Percentiles rank a stretch among this genome's conserved stretches.
These are phyloP conservation scores for Cadophora sp. DNA, from an alignment of 2,329 filamentous ascomycete species.

Conservation along the genomic window DNA sequence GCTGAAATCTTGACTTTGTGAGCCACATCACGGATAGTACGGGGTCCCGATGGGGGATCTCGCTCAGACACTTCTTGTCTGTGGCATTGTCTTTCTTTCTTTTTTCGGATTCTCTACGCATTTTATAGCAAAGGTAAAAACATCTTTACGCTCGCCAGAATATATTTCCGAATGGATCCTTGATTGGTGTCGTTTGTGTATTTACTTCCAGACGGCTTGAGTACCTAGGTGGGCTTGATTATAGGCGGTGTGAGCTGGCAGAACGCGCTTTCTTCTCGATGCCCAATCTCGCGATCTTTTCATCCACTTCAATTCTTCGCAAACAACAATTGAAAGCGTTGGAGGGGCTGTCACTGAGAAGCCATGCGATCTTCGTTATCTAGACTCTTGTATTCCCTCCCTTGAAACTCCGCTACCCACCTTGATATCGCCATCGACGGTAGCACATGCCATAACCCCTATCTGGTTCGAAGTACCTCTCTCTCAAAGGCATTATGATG, in stretches of 20 bases:
- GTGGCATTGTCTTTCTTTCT: no score
- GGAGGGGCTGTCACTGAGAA: neutral
- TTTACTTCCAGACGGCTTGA: no score
- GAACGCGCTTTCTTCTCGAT: neutral
- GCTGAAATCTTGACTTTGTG: no score
- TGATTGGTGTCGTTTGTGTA: no score
- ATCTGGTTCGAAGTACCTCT: neutral
- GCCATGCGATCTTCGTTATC: neutral
- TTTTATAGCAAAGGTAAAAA: no score
- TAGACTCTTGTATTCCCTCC: neutral
- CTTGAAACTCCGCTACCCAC: no score
- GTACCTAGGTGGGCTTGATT: no score
- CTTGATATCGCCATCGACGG: neutral
- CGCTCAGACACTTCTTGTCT: no score
- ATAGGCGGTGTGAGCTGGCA: constrained; percentile 7
- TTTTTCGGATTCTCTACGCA: no score
- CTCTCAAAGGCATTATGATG: neutral
- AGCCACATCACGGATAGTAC: no score
- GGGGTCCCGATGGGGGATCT: neutral
- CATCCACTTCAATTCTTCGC: neutral
- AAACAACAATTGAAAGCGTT: neutral
- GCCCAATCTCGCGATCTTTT: neutral
- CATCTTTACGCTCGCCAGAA: no score
- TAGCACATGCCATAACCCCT: neutral
- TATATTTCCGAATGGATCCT: no score